phyloP scores from a whole-genome alignment of 495 filamentous ascomycete genomes.

The Xanthoparmelia taractica region DNA sequence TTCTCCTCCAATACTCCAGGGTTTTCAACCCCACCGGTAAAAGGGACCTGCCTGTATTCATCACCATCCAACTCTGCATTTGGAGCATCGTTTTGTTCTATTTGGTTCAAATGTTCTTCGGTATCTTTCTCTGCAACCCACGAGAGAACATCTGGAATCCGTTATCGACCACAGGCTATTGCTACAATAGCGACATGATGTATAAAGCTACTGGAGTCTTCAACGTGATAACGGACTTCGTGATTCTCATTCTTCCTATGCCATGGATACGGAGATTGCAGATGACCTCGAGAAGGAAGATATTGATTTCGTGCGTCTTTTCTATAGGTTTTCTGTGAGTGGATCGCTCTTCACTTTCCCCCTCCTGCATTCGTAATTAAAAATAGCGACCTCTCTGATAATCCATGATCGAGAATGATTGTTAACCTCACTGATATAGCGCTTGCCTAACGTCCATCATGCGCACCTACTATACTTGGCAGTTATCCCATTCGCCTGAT shows the following conservation, averaged over 20 bases:
- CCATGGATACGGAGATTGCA: slow-evolving; percentile 14
- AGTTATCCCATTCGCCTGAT: not conserved
- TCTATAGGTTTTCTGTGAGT: slow-evolving; percentile 16
- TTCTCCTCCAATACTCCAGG: slow-evolving; percentile 22
- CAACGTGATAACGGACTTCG: slow-evolving; percentile 23
- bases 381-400: no score
- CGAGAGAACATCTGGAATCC: slow-evolving; percentile 33
- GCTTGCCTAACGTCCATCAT: slow-evolving; percentile 19
- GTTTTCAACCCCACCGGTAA: slow-evolving; percentile 17
- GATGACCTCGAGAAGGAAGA: slow-evolving; percentile 10
- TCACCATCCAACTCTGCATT: slow-evolving; percentile 6
- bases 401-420: no score
- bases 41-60: slow-evolving; percentile 3
- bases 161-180: slow-evolving; percentile 29
- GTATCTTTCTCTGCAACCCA: slow-evolving; percentile 27
- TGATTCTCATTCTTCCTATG: slow-evolving; percentile 20
- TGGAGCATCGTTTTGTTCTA: slow-evolving; percentile 10
- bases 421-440: no score
- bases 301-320: slow-evolving; percentile 12
- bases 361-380: no score
- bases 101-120: not conserved
- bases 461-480: slow-evolving; percentile 19
- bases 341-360: not conserved
- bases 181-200: slow-evolving; percentile 27
- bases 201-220: slow-evolving; percentile 21